Percentiles rank a stretch among this genome's conserved stretches.
phyloP scores from a whole-genome alignment of 2,329 filamentous ascomycete species.

The Microdochium bolleyi region DNA sequence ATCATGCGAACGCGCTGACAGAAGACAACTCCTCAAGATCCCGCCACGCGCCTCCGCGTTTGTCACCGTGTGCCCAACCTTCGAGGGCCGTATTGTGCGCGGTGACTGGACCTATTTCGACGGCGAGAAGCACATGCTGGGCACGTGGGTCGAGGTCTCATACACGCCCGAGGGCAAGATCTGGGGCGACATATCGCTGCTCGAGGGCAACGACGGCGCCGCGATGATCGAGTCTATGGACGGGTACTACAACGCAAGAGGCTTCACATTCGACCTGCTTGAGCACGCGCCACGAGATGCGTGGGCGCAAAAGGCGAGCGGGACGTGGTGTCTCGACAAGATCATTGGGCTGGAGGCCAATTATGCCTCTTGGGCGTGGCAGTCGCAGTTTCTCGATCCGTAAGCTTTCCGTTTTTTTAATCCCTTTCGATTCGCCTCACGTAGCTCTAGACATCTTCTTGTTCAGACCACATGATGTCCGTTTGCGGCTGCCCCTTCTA shows the following conservation, averaged over 20 bases:
- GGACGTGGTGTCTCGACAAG: constrained; percentile 13
- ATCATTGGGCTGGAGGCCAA: constrained; percentile 10
- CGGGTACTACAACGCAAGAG: constrained; percentile 3
- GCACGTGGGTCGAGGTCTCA: constrained; percentile 12
- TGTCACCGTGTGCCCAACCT: constrained; percentile 9
- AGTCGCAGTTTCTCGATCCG: constrained; percentile 8
- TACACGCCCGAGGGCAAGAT: constrained; percentile 8
- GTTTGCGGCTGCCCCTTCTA: too few species aligned
- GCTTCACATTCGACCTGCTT: constrained; percentile 10
- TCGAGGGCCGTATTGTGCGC: constrained; percentile 10
- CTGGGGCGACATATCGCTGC: constrained; percentile 13
- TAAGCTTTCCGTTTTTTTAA: not conserved
- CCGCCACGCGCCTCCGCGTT: constrained; percentile 8
- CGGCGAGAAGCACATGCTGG: constrained; percentile 8
- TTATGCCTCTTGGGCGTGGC: constrained; percentile 7
- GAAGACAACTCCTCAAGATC: constrained; percentile 2
- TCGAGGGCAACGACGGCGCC: constrained; percentile 13
- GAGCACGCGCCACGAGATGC: constrained; percentile 6
- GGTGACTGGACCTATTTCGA: constrained; percentile 7
- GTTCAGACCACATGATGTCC: too few species aligned
- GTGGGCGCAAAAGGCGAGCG: constrained; percentile 10
- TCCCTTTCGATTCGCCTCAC: not conserved
- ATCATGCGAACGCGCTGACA: not conserved
- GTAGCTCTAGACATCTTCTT: not conserved
- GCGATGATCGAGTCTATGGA: constrained; percentile 4